These are phyloP conservation scores for Gossypium anomalum DNA, from an alignment of 345 rosid genomes.

Conservation along the genomic window DNA sequence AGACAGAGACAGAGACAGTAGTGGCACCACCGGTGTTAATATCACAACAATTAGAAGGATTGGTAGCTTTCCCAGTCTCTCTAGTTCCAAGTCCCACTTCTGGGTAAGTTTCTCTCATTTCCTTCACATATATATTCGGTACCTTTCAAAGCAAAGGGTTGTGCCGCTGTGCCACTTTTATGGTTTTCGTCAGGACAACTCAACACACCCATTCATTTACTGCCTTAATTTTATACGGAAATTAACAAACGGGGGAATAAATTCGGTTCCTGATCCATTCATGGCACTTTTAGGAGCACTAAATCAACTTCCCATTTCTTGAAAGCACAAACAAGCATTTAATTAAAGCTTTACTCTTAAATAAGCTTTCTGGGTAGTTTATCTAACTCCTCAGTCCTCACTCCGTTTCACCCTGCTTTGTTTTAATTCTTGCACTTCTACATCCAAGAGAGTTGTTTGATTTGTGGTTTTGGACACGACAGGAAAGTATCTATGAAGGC, in stretches of 20 bases:
- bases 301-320: not conserved
- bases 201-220: not conserved
- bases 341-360: not conserved
- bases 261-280: not conserved
- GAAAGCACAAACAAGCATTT: not conserved
- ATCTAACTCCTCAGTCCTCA: not conserved
- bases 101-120: slow-evolving; percentile 47
- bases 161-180: not conserved
- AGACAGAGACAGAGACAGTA: slow-evolving; percentile 16
- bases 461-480: slow-evolving; percentile 19
- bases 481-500: slow-evolving; percentile 60
- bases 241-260: not conserved
- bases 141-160: not conserved
- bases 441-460: not conserved
- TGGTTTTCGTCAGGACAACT: not conserved
- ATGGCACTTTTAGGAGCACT: not conserved
- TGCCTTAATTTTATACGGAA: not conserved
- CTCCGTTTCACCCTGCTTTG: not conserved
- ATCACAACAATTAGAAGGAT: slow-evolving; percentile 36
- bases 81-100: slow-evolving; percentile 46
- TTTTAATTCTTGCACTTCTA: not conserved
- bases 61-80: slow-evolving; percentile 37
- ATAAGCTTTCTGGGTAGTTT: not conserved
- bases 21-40: slow-evolving; percentile 24
- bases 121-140: not conserved